These are phyloP conservation scores for Aspergillus fumigatiaffinis DNA, from an alignment of 2,329 filamentous ascomycete species.

Conservation along the genomic window DNA sequence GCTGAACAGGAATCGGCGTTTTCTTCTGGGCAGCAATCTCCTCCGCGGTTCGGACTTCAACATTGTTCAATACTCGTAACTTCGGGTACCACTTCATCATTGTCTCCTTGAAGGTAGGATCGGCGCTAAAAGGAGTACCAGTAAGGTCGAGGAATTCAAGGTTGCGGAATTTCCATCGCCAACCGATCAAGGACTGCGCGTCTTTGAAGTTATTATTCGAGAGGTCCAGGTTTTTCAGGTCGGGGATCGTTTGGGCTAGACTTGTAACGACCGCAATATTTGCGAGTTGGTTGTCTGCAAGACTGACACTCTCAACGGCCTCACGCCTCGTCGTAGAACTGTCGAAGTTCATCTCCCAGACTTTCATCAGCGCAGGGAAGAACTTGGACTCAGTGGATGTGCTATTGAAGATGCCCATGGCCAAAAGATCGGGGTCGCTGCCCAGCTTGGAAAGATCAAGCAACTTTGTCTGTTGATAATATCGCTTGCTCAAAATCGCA, in stretches of 20 bases:
- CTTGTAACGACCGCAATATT: conserved; percentile 69
- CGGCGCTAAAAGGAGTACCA: conserved; percentile 67
- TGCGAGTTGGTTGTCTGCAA: conserved; percentile 74
- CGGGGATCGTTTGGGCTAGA: conserved; percentile 74
- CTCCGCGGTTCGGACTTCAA: conserved; percentile 68
- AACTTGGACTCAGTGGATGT: conserved; percentile 75
- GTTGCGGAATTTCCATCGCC: conserved; percentile 73
- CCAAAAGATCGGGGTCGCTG: conserved; percentile 65
- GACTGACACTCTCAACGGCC: conserved; percentile 74
- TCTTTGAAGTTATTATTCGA: conserved; percentile 75
- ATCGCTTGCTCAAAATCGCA: conserved; percentile 69
- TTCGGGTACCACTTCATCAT: conserved; percentile 79
- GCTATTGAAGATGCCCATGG: conserved; percentile 71
- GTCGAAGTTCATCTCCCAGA: conserved; percentile 75
- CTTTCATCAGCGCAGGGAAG: conserved; percentile 85
- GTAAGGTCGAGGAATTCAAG: conserved; percentile 77
- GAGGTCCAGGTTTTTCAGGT: conserved; percentile 83
- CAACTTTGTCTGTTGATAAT: conserved; percentile 66
- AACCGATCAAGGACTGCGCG: conserved; percentile 64
- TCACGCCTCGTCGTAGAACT: conserved; percentile 68
- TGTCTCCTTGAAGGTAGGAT: conserved; percentile 61
- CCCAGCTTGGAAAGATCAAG: conserved; percentile 78
- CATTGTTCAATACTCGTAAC: conserved; percentile 70
- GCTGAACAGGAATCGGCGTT: conserved; percentile 58
- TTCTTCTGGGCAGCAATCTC: conserved; percentile 59